Evolutionary conservation across 2,329 filamentous ascomycete genomes (phyloP), one percentile per base, ranked within the genome.

Genomic region (Xylariaceae sp.): DNA sequence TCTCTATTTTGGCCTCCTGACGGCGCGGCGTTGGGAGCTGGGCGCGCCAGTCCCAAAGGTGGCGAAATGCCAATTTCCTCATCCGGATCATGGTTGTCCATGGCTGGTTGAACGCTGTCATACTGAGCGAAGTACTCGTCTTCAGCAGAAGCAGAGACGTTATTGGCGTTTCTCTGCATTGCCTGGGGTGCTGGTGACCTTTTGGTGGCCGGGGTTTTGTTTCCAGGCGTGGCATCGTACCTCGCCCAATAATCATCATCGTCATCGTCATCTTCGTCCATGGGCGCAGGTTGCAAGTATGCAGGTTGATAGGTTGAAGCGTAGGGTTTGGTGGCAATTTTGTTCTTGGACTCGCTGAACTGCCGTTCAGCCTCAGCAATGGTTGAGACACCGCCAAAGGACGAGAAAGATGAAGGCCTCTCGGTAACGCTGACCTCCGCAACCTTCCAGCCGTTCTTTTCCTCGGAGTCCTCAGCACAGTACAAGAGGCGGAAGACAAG

Each of bases 231-330:
- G 22, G 80, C 79, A 64, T 89, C 87, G 66, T 92, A 91, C 53
- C 82, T 80, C 31, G 82, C 85, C 88, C 88, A 92, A 67, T 92
- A 92, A 58, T 89, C 86, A 53, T 90, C 86, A 52, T 90, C 85
- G 18, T 87, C 85, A 0, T 83, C 82, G 22, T 27, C 22, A 0
- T 84, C 80, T 1, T 76, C 54, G 39, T 58, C 52, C 6, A 50
- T 35, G 18, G 51, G 44, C 40, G 43, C 15, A 19, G 22, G 48
- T 15, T 46, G 51, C 39, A 35, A 51, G 7, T 42, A 48, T 17
- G 54, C 14, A 11, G 55, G 50, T 43, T 51, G 55, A 51, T 45
- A 59, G 39, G 54, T 49, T 31, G 42, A 46, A 27, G 22, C 7
- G 22, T 27, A 27, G 39, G 39, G 19, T 35, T 41, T 45, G 43